A percentile compares a stretch with the other conserved stretches of the same genome.
Evolutionary conservation across 345 rosid genomes (phyloP).

Genomic region (Eucalyptus pumila): DNA sequence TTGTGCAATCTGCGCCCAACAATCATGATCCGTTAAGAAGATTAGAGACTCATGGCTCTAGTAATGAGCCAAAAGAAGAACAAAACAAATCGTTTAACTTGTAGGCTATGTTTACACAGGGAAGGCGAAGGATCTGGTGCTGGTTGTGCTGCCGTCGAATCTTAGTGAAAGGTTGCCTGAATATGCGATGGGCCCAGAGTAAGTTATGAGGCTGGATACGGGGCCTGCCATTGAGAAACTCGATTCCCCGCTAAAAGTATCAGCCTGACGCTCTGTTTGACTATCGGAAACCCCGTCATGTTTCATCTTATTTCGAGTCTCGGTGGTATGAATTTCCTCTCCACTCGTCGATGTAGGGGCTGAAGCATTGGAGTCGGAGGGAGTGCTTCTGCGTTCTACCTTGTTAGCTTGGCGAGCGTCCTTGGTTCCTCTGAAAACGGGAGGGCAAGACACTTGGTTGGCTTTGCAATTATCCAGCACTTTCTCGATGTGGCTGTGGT

Average conservation of each 20-base stretch:
- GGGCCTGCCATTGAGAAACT: conserved; percentile 68
- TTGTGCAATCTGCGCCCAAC: conserved; percentile 52
- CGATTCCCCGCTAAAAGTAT: conserved; percentile 35
- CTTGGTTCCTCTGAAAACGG: background rate
- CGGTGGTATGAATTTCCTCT: background rate
- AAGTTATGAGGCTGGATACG: conserved; percentile 42
- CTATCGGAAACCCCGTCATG: conserved; percentile 1
- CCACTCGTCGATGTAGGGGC: background rate
- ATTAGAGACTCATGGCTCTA: background rate
- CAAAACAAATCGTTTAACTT: background rate
- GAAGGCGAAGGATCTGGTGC: conserved; percentile 90
- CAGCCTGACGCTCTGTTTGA: conserved; percentile 9
- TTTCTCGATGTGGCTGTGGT: background rate
- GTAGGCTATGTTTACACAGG: conserved; percentile 37
- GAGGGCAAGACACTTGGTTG: background rate
- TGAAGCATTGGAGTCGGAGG: conserved; percentile 1
- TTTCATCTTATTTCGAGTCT: background rate
- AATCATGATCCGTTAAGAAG: background rate
- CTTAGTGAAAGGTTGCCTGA: conserved; percentile 77
- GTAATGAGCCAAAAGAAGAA: background rate
- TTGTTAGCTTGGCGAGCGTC: background rate
- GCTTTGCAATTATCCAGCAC: background rate
- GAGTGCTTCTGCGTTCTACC: conserved; percentile 2
- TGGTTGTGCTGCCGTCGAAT: conserved; percentile 90
- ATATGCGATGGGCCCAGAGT: conserved; percentile 52